Conservation (phyloP, 805 yeast species). For the Gaillardinia entomophila region DNA sequence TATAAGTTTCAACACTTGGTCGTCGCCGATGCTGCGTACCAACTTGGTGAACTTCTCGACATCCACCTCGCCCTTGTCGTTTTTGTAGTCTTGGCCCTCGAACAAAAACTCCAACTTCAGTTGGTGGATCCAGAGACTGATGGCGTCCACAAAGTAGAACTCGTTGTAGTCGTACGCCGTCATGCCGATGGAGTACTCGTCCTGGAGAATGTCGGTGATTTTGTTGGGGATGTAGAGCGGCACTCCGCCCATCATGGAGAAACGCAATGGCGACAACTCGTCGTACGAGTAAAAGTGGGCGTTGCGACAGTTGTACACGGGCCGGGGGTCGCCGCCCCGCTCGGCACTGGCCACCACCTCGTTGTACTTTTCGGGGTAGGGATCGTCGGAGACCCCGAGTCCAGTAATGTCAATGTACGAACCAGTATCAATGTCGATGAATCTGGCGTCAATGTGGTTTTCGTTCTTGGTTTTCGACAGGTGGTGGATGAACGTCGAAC, state of each 20-base stretch:
- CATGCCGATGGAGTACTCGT: constrained; percentile 18
- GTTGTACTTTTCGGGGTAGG: constrained; percentile 13
- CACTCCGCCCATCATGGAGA: constrained; percentile 1
- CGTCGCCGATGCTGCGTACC: constrained; percentile 15
- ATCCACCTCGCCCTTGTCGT: constrained; percentile 7
- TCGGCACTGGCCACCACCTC: constrained; percentile 4
- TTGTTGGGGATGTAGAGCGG: constrained; percentile 23
- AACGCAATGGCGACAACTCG: constrained; percentile 6
- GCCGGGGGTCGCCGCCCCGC: constrained; percentile 1
- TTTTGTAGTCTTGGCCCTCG: constrained; percentile 9
- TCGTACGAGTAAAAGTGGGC: constrained; percentile 11
- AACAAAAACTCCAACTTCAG: constrained; percentile 8
- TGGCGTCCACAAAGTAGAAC: constrained; percentile 16
- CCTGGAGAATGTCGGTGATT: constrained; percentile 17
- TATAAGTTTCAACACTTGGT: constrained; percentile 13
- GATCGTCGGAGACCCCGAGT: constrained; percentile 16
- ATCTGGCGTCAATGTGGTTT: constrained; percentile 39
- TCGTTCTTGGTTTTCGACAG: not conserved
- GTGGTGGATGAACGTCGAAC: constrained; percentile 1
- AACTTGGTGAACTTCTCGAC: constrained; percentile 10
- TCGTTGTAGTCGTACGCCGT: constrained; percentile 13
- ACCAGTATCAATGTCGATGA: constrained; percentile 58
- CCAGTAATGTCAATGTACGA: constrained; percentile 56
- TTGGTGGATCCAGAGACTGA: constrained; percentile 13
- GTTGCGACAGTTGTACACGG: constrained; percentile 12